phyloP scores from a whole-genome alignment of 257 asterid genomes.

The Solanum sejunctum region DNA sequence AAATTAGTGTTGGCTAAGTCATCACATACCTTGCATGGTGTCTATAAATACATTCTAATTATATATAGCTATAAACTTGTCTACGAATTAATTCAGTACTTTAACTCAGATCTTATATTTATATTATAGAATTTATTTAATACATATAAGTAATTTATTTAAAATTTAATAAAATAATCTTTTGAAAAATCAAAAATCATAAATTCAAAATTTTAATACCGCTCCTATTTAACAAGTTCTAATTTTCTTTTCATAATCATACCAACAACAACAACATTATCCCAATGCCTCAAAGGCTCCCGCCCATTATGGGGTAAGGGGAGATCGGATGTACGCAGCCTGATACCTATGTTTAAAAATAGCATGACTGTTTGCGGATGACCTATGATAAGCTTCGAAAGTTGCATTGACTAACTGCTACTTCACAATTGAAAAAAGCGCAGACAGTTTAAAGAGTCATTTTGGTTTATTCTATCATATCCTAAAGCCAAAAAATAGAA shows the following conservation, averaged over 20 bases:
- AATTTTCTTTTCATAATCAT: neutral
- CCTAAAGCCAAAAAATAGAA: no score
- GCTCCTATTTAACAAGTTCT: neutral
- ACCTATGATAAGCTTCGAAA: no score
- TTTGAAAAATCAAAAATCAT: neutral
- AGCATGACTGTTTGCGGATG: no score
- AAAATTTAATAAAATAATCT: neutral
- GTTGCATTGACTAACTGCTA: no score
- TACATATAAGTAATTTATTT: neutral
- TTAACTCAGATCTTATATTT: neutral
- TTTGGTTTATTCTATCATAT: no score
- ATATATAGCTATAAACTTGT: neutral
- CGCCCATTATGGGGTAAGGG: no score
- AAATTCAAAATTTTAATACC: neutral
- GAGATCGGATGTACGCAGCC: no score
- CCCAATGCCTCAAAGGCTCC: no score
- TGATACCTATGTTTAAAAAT: no score
- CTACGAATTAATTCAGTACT: neutral
- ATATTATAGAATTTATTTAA: neutral
- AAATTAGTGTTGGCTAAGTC: neutral
- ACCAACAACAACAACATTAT: no score
- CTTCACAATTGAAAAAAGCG: no score
- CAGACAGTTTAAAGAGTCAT: no score
- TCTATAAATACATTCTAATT: neutral
- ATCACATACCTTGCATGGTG: neutral